Conservation (phyloP, 139 green algal genomes). For the Spirogloea muscicola region DNA sequence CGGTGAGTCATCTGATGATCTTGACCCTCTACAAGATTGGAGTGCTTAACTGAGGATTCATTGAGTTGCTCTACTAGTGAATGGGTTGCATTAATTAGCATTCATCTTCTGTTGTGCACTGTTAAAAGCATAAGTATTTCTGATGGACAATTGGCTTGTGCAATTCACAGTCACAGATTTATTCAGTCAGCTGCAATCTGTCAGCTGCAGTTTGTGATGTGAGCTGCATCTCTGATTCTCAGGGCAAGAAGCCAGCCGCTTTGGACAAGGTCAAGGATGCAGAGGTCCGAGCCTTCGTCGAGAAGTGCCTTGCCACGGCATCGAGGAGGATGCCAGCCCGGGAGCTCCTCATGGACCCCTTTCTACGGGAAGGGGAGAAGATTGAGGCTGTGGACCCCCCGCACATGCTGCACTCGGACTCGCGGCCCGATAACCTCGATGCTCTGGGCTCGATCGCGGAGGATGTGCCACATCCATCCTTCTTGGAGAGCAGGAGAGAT, state of each 20-base stretch:
- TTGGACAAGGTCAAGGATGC: constrained; percentile 73
- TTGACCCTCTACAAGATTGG: not conserved
- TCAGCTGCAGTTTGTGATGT: not conserved
- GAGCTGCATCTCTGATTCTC: not conserved
- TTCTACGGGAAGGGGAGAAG: constrained; percentile 66
- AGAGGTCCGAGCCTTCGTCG: constrained; percentile 82
- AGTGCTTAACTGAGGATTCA: not conserved
- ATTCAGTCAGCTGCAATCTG: not conserved
- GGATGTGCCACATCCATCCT: not conserved
- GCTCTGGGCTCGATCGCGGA: not conserved
- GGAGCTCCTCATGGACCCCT: constrained; percentile 86
- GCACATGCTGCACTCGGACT: constrained; percentile 10
- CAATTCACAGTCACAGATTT: not conserved
- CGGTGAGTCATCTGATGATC: constrained; percentile 24
- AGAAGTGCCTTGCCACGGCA: constrained; percentile 74
- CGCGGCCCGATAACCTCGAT: constrained; percentile 1
- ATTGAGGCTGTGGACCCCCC: constrained; percentile 37
- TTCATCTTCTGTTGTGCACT: not conserved
- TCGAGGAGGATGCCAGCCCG: constrained; percentile 69
- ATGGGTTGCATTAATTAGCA: not conserved
- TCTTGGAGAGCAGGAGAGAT: not conserved
- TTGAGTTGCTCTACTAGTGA: not conserved
- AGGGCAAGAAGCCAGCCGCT: constrained; percentile 77
- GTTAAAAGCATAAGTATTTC: not conserved
- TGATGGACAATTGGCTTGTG: not conserved